Base-by-base conservation (phyloP, 345 rosid genomes). In the Camelina hispida region DNA sequence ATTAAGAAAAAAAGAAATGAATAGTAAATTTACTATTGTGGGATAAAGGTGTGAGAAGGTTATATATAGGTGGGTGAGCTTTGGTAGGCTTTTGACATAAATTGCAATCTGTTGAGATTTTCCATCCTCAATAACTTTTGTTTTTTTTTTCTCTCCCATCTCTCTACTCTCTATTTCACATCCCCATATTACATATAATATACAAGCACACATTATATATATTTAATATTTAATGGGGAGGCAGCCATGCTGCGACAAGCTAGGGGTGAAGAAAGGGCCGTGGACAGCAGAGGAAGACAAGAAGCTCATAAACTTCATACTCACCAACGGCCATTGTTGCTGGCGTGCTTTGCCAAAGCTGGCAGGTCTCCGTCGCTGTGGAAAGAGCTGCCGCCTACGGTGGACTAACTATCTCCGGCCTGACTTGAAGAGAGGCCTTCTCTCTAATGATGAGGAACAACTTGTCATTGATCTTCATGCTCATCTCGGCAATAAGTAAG, bases 351-450 rank as follows among this genome's bases (percentile, higher is more conserved):
- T 89, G 47, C 95, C 95, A 0, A 87, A 89, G 81, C 87, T 89
- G 25, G 92, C 95, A 14, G 92, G 95, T 13, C 92, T 89, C 78
- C 87, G 86, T 18, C 95, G 95, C 5, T 89, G 95, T 6, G 95
- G 95, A 38, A 89, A 89, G 82, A 89, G 95, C 44, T 87, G 95
- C 72, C 91, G 95, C 1, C 95, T 89, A 59, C 89, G 95, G 2
- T 89, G 95, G 95, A 89, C 90, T 40, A 89, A 89, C 59, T 89
- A 89, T 52, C 95, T 89, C 79, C 90, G 92, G 30, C 92, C 95
- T 7, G 95, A 89, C 86, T 73, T 89, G 74, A 89, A 87, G 68
- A 78, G 92, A 13, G 95, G 95, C 38, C 84, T 89, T 66, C 91
- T 89, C 40, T 87, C 87, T 59, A 83, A 87, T 5, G 84, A 79